Evolutionary conservation across 2,329 filamentous ascomycete species (phyloP).

Genomic region (Teratosphaeria viscida): DNA sequence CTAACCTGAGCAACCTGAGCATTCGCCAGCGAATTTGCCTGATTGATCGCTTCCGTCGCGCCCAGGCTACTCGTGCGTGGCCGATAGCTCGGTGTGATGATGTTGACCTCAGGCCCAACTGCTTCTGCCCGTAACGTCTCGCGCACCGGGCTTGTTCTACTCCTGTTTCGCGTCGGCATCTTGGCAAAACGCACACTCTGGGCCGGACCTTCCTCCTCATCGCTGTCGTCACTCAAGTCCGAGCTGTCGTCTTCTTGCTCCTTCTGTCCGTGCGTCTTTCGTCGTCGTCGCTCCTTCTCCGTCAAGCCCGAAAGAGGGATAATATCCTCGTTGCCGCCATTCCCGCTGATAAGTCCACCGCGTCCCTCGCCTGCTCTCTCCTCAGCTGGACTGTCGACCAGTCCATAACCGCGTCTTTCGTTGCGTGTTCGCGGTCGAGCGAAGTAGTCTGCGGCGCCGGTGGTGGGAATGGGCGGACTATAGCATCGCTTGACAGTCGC

Average conservation of each 20-base stretch:
- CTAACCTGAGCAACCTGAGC: neutral
- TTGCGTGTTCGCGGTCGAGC: constrained; percentile 42
- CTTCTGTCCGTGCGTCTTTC: constrained; percentile 41
- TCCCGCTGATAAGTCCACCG: constrained; percentile 61
- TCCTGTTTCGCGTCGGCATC: constrained; percentile 21
- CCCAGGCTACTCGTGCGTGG: constrained; percentile 60
- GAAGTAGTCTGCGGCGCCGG: constrained; percentile 68
- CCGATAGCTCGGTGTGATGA: constrained; percentile 45
- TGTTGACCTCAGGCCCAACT: constrained; percentile 17
- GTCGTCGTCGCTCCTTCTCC: constrained; percentile 44
- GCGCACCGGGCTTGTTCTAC: neutral
- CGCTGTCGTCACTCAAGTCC: constrained; percentile 74
- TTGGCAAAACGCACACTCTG: constrained; percentile 3
- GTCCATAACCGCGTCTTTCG: constrained; percentile 4
- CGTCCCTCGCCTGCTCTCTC: constrained; percentile 45
- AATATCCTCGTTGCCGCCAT: constrained; percentile 53
- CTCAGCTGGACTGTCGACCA: constrained; percentile 44
- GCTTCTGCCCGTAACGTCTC: neutral
- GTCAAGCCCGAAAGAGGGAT: constrained; percentile 49
- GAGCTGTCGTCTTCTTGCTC: constrained; percentile 80
- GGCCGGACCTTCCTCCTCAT: constrained; percentile 55
- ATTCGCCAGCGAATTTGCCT: constrained; percentile 39
- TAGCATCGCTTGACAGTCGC: constrained; percentile 72
- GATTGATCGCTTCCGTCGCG: constrained; percentile 51
- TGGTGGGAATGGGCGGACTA: constrained; percentile 76